A percentile compares a stretch with the other conserved stretches of the same genome.
Evolutionary conservation across 345 rosid species (phyloP).

Genomic region (Brassica incana): DNA sequence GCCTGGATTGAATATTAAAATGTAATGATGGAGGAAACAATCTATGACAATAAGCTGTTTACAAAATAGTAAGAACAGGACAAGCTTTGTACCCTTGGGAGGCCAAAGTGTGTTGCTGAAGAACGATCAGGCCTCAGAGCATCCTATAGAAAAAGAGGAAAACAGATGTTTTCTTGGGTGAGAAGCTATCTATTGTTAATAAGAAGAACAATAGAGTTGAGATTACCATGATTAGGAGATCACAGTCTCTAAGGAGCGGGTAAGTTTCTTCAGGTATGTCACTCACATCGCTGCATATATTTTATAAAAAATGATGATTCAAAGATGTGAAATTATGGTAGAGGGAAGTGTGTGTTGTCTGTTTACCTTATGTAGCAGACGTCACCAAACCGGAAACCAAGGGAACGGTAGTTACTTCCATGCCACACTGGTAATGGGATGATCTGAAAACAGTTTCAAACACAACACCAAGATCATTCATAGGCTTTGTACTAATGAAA

Average conservation of each 20-base stretch:
- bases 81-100: slow-evolving; percentile 66
- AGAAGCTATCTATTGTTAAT: slow-evolving; percentile 16
- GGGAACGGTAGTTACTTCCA: slow-evolving; percentile 77
- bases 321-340: neutral
- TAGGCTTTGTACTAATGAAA: neutral
- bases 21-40: neutral
- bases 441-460: slow-evolving; percentile 41
- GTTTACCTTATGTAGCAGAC: slow-evolving; percentile 82
- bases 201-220: slow-evolving; percentile 19
- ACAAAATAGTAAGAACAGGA: neutral
- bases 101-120: slow-evolving; percentile 89
- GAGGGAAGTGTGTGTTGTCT: neutral
- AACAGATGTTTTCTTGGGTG: slow-evolving; percentile 18
- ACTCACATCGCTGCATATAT: slow-evolving; percentile 73
- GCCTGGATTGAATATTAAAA: slow-evolving; percentile 47
- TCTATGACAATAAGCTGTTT: neutral
- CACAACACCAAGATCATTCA: slow-evolving; percentile 12
- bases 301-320: slow-evolving; percentile 4
- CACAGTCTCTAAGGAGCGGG: slow-evolving; percentile 69
- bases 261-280: slow-evolving; percentile 91
- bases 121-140: slow-evolving; percentile 87
- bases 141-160: slow-evolving; percentile 49
- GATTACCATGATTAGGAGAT: slow-evolving; percentile 67
- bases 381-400: slow-evolving; percentile 88
- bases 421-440: slow-evolving; percentile 96